Evolutionary conservation across 129 eudicot species (phyloP), one percentile per base, ranked within the genome.

Genomic region (Flaveria bidentis): DNA sequence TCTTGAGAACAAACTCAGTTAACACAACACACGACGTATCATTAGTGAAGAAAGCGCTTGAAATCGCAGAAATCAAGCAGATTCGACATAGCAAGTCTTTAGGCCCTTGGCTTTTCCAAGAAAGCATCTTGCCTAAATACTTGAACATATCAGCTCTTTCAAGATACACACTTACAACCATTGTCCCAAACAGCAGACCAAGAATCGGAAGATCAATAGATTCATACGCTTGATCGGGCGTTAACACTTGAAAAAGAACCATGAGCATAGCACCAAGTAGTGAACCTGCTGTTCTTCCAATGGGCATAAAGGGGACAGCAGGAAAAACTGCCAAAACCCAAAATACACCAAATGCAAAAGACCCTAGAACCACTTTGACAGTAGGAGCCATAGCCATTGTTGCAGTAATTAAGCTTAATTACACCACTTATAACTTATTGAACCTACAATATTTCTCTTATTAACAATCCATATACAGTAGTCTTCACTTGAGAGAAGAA

Each of bases 251-350:
- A 46, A 93, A 90, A 57, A 93, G 72, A 36, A 93, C 98, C 98
- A 93, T 90, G 25, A 93, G 96, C 89, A 85, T 90, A 39, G 96
- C 98, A 52, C 98, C 98, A 20, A 93, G 89, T 36, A 93, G 91
- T 20, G 98, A 90, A 30, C 98, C 98, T 33, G 98, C 98, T 42
- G 95, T 90, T 51, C 96, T 82, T 14, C 98, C 98, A 41, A 93
- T 83, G 6, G 98, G 98, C 78, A 93, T 60, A 69, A 93, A 88
- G 0, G 96, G 98, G 41, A 93, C 95, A 23, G 97, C 88, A 2
- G 98, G 98, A 71, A 93, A 93, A 62, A 93, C 98, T 0, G 96
- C 98, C 56, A 93, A 60, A 7, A 93, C 86, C 98, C 98, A 93
- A 82, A 93, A 93, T 72, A 85, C 56, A 49, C 81, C 95, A 75